Base-by-base conservation (phyloP, 2,329 filamentous ascomycete genomes). In the Colletotrichum falcatum region DNA sequence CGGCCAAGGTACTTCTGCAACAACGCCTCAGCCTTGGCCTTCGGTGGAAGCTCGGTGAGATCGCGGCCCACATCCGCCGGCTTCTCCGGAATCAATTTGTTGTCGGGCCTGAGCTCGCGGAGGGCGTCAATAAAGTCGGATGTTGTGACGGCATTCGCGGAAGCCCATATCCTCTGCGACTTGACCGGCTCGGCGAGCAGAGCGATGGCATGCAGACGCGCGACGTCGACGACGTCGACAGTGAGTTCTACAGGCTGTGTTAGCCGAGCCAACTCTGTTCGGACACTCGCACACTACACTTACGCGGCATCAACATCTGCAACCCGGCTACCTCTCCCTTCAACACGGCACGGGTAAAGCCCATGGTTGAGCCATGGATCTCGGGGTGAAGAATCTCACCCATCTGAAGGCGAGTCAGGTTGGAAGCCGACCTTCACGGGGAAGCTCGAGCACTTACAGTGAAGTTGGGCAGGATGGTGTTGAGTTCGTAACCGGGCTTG, bases 91-190 rank as follows among this genome's bases (percentile, higher is more conserved):
- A 73, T 73, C 23, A 64, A 23, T 44, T 65, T 68, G n/a, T 72
- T 73, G 16, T 73, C 49, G 20, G 71, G 71, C 18, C 71, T 63
- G 9, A 73, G 54, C 44, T 53, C 51, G 18, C 35, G 54, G 11
- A 72, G 23, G 5, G 37, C 35, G n/a, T 66, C 49, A 18, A 72
- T 61, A 18, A 72, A 35, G n/a, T 73, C 71, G 0, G 64, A 61
- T 5, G 35, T 53, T 64, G 65, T 73, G 44, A 62, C 35, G 8
- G 11, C 14, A 1, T 81, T 78, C 0, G 84, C 86, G 63, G 85
- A 88, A 1, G 79, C 88, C 74, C 89, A 88, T 11, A 91, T 75
- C 0, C 89, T 83, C 73, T 90, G 83, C 0, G 81, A 81, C 3
- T 77, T 71, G 0, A 89, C 80, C 0, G 80, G 77, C 0, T 81